Conservation (phyloP, 2,329 filamentous ascomycete species). For the Monosporascus sp. region DNA sequence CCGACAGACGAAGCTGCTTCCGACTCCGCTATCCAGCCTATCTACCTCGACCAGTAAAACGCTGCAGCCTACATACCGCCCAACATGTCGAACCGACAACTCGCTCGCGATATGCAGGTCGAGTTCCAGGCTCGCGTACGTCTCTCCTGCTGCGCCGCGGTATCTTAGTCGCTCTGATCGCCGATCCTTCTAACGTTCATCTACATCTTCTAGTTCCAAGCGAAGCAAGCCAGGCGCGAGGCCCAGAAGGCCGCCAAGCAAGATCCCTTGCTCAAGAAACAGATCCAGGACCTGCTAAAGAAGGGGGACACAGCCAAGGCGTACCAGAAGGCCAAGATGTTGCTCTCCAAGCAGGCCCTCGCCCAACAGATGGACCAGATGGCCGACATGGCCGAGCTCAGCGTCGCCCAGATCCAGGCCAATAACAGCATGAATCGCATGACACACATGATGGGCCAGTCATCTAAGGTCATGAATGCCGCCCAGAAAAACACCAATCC, state of each 20-base stretch:
- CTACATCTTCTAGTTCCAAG: slow-evolving; percentile 42
- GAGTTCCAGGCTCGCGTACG: slow-evolving; percentile 55
- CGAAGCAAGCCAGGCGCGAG: slow-evolving; percentile 56
- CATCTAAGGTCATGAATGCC: slow-evolving; percentile 51
- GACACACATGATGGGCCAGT: slow-evolving; percentile 59
- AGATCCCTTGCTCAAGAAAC: slow-evolving; percentile 55
- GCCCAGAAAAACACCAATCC: slow-evolving; percentile 55
- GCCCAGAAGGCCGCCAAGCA: slow-evolving; percentile 56
- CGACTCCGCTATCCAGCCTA: too few species aligned
- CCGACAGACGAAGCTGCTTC: too few species aligned
- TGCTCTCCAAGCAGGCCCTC: slow-evolving; percentile 56
- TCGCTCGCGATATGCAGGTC: slow-evolving; percentile 55
- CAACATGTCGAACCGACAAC: slow-evolving; percentile 54
- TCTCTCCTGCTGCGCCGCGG: slow-evolving; percentile 1
- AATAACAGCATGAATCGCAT: slow-evolving; percentile 62
- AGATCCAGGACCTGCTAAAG: slow-evolving; percentile 57
- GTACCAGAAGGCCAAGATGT: slow-evolving; percentile 58
- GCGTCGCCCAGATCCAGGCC: slow-evolving; percentile 56
- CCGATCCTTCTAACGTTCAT: background rate
- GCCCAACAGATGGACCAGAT: slow-evolving; percentile 60
- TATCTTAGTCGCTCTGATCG: slow-evolving; percentile 1
- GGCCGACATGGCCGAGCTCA: slow-evolving; percentile 59
- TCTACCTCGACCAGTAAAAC: too few species aligned
- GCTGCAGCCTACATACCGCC: background rate
- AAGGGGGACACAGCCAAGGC: slow-evolving; percentile 59